Conservation (phyloP, 257 asterid species). For the Ehretia macrophylla region DNA sequence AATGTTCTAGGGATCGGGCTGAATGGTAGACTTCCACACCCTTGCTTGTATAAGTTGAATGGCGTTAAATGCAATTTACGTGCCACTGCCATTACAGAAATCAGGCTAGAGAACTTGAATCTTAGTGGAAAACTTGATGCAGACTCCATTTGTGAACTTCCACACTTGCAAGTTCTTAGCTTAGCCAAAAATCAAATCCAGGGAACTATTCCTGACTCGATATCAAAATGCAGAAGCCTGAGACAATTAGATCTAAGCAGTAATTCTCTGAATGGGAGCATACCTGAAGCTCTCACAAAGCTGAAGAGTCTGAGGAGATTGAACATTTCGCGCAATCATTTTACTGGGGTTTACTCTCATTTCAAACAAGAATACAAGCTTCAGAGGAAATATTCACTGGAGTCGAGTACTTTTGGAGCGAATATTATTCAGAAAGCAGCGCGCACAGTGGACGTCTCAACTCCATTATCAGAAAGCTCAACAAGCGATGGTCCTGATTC, state of each 20-base stretch:
- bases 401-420: neutral
- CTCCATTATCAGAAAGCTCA: neutral
- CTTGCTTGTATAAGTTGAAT: conserved; percentile 14
- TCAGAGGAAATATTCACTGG: neutral
- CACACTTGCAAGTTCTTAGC: conserved; percentile 20
- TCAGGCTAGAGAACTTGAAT: conserved; percentile 16
- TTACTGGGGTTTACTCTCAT: neutral
- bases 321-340: conserved; percentile 19
- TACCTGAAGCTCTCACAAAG: conserved; percentile 14
- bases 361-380: too few relatives aligned
- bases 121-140: conserved; percentile 27
- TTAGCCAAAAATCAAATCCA: conserved; percentile 20
- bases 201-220: conserved; percentile 15
- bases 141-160: conserved; percentile 21
- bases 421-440: neutral
- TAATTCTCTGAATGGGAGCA: conserved; percentile 17
- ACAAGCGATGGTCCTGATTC: neutral
- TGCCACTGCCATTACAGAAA: neutral
- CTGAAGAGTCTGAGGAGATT: conserved; percentile 22
- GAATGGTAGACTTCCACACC: conserved; percentile 8
- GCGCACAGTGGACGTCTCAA: too few relatives aligned
- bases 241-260: conserved; percentile 19
- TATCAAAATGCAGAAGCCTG: conserved; percentile 18
- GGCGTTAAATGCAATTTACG: conserved; percentile 13
- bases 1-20: conserved; percentile 13